A percentile compares a stretch with the other conserved stretches of the same genome.
These are phyloP conservation scores for Pseudozyma hubeiensis DNA, from an alignment of 1,284 basidiomycete genomes.

Conservation along the genomic window DNA sequence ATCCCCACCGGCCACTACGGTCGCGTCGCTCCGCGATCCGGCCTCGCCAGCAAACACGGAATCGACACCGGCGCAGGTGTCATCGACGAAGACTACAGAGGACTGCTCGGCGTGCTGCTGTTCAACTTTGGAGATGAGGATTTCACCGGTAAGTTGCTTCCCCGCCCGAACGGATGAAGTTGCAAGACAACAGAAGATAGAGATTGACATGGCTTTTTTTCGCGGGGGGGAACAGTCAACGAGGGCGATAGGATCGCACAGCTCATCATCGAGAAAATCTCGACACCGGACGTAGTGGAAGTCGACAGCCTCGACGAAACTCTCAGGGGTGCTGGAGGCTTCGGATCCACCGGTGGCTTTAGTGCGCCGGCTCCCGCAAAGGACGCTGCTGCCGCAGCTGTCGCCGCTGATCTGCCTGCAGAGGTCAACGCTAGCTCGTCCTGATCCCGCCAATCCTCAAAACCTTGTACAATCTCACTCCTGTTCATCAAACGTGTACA, in stretches of 20 bases:
- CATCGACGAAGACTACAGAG: conserved; percentile 94
- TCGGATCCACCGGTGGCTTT: conserved; percentile 87
- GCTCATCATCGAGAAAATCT: conserved; percentile 89
- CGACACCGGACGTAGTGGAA: conserved; percentile 84
- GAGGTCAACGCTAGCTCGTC: conserved; percentile 12
- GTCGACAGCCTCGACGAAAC: conserved; percentile 88
- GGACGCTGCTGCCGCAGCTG: conserved; percentile 24
- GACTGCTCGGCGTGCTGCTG: conserved; percentile 88
- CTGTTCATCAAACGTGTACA: too few relatives aligned
- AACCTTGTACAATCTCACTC: too few relatives aligned
- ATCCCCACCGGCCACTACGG: conserved; percentile 94
- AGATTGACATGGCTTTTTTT: not conserved
- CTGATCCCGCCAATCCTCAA: not conserved
- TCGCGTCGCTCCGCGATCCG: conserved; percentile 91
- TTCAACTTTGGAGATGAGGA: conserved; percentile 88
- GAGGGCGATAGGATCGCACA: conserved; percentile 94
- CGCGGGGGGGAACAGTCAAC: conserved; percentile 74
- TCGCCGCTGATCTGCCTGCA: conserved; percentile 30
- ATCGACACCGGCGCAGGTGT: conserved; percentile 97
- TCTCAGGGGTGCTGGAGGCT: conserved; percentile 84
- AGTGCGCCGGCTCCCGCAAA: conserved; percentile 11
- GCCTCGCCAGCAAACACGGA: conserved; percentile 93
- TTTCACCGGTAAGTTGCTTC: conserved; percentile 77
- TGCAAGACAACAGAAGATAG: too few relatives aligned
- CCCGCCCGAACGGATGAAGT: not conserved